Evolutionary conservation across 73 alveolate genomes (phyloP).

Genomic region (Uronychia binucleata): DNA sequence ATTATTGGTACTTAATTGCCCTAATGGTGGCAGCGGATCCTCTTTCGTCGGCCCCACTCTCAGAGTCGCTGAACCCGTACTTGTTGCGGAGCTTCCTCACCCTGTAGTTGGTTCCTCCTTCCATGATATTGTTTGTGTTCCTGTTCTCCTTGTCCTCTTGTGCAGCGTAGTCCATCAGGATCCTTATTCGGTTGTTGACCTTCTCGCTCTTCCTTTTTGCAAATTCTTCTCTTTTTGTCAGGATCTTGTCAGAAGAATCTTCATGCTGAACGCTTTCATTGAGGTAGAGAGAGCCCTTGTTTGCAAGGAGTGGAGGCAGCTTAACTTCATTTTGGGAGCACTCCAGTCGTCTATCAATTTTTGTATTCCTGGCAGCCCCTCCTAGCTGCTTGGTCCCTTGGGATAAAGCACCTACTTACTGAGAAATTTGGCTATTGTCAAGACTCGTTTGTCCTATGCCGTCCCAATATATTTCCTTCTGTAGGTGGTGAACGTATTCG

Average conservation of each 20-base stretch:
- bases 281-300: neutral
- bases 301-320: slow-evolving; percentile 30
- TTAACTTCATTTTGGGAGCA: neutral
- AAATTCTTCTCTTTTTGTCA: neutral
- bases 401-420: slow-evolving; percentile 5
- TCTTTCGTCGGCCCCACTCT: slow-evolving; percentile 28
- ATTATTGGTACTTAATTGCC: neutral
- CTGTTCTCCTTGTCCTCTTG: slow-evolving; percentile 25
- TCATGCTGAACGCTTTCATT: neutral
- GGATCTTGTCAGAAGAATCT: neutral
- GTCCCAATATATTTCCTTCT: slow-evolving; percentile 48
- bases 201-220: neutral
- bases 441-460: slow-evolving; percentile 54
- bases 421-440: slow-evolving; percentile 20
- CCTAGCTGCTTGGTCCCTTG: neutral
- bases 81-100: slow-evolving; percentile 53
- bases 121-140: neutral
- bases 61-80: slow-evolving; percentile 67
- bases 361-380: neutral
- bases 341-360: neutral
- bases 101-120: slow-evolving; percentile 10
- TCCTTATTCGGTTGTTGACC: neutral
- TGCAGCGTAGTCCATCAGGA: neutral
- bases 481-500: slow-evolving; percentile 56
- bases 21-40: neutral